A percentile compares a stretch with the other conserved stretches of the same genome.
Conservation (phyloP, 257 asterid genomes). For the Plantago ovata region DNA sequence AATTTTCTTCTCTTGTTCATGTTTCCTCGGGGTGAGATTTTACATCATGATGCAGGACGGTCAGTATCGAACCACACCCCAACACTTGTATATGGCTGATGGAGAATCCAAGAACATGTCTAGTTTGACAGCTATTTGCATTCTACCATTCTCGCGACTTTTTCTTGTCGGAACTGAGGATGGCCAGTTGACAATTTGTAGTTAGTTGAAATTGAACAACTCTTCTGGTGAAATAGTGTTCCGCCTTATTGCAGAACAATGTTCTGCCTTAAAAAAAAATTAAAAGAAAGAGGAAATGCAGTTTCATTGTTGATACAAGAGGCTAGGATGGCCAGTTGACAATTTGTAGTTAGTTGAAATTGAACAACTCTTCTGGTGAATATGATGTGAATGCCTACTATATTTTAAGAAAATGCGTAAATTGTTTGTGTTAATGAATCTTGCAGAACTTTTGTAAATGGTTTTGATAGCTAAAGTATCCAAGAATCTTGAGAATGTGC, state of each 20-base stretch:
- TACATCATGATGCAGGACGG: conserved; percentile 54
- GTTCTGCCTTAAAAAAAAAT: not conserved
- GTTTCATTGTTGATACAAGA: too few species aligned
- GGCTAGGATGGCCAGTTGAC: conserved; percentile 80
- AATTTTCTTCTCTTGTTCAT: not conserved
- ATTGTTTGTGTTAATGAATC: too few species aligned
- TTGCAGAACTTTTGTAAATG: too few species aligned
- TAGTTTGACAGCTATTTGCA: conserved; percentile 59
- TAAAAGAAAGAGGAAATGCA: too few species aligned
- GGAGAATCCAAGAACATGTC: conserved; percentile 78
- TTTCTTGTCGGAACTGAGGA: conserved; percentile 95
- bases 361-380: not conserved
- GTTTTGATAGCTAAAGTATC: too few species aligned
- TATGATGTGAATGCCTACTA: too few species aligned
- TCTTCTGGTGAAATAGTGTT: not conserved
- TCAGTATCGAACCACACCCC: conserved; percentile 52
- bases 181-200: conserved; percentile 73
- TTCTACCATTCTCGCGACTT: conserved; percentile 79
- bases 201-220: conserved; percentile 25
- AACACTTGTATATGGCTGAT: conserved; percentile 71
- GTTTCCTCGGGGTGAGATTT: not conserved
- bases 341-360: conserved; percentile 51
- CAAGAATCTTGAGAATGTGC: conserved; percentile 7
- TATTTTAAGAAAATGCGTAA: too few species aligned
- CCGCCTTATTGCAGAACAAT: not conserved